phyloP scores from a whole-genome alignment of 2,329 filamentous ascomycete genomes.

The Monosporascus sp. region DNA sequence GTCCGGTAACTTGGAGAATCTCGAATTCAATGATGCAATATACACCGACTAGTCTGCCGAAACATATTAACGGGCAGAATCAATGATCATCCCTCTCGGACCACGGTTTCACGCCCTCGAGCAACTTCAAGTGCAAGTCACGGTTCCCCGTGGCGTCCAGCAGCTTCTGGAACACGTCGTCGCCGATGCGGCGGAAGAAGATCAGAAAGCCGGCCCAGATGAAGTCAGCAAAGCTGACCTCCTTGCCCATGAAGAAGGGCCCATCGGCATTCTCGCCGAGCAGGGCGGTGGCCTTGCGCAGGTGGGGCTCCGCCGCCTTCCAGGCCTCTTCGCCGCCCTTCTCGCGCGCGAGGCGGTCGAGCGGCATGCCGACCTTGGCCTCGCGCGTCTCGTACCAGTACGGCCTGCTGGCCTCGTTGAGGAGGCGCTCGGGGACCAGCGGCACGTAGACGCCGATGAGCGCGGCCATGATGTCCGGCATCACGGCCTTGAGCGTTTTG shows the following conservation, averaged over 20 bases:
- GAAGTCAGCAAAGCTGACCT: conserved; percentile 53
- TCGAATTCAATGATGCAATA: background rate
- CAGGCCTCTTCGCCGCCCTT: conserved; percentile 47
- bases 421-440: conserved; percentile 42
- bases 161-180: conserved; percentile 28
- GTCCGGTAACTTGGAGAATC: too few species aligned
- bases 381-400: conserved; percentile 54
- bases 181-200: conserved; percentile 30
- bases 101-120: conserved; percentile 38
- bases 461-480: conserved; percentile 25
- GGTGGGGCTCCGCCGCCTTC: conserved; percentile 30
- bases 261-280: conserved; percentile 52
- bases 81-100: conserved; percentile 33
- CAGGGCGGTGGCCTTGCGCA: conserved; percentile 35
- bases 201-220: conserved; percentile 42
- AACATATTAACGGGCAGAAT: background rate
- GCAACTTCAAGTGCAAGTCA: conserved; percentile 31
- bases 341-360: conserved; percentile 43
- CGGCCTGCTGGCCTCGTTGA: conserved; percentile 43
- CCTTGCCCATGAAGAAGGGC: conserved; percentile 55
- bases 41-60: background rate
- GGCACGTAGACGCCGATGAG: conserved; percentile 41
- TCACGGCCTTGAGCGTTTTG: conserved; percentile 35
- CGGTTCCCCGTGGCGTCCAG: conserved; percentile 33
- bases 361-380: conserved; percentile 42